phyloP scores from a whole-genome alignment of 306 rosid species.

The Lathyrus tuberosus region DNA sequence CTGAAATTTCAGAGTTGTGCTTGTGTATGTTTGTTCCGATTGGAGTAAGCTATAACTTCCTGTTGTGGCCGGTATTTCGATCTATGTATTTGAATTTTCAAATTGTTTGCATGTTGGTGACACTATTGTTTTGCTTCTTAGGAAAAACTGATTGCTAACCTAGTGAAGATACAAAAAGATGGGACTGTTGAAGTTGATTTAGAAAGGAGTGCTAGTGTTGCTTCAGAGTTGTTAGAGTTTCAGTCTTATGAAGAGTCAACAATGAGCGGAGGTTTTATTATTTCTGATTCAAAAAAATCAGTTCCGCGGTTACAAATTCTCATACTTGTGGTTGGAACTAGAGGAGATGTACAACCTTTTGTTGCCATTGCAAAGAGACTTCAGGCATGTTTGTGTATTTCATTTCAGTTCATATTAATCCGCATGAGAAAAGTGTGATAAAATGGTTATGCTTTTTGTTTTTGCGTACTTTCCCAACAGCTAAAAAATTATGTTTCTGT shows the following conservation, averaged over 20 bases:
- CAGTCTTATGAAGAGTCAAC: conserved; percentile 57
- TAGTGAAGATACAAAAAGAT: conserved; percentile 92
- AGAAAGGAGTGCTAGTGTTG: conserved; percentile 69
- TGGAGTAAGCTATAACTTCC: no score
- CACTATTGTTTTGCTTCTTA: conserved; percentile 47
- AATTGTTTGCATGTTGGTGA: no score
- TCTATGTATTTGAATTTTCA: no score
- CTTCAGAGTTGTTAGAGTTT: conserved; percentile 79
- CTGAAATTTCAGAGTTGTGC: conserved; percentile 19
- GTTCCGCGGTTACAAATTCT: conserved; percentile 85
- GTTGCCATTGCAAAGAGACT: conserved; percentile 91
- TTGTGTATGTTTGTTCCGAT: neutral
- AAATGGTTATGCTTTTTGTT: conserved; percentile 9
- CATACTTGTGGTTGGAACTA: conserved; percentile 96
- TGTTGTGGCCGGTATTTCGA: no score
- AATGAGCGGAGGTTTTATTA: conserved; percentile 34
- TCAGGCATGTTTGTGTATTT: conserved; percentile 68
- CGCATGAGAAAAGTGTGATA: conserved; percentile 20
- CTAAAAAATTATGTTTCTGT: neutral
- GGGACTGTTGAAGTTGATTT: conserved; percentile 89
- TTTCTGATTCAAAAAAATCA: conserved; percentile 49
- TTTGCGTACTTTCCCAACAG: conserved; percentile 16
- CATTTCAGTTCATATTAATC: conserved; percentile 35
- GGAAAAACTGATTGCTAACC: conserved; percentile 68
- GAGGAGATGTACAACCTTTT: conserved; percentile 98